These are phyloP conservation scores for Tephrocybe sp. DNA, from an alignment of 768 basidiomycete genomes.

Conservation along the genomic window DNA sequence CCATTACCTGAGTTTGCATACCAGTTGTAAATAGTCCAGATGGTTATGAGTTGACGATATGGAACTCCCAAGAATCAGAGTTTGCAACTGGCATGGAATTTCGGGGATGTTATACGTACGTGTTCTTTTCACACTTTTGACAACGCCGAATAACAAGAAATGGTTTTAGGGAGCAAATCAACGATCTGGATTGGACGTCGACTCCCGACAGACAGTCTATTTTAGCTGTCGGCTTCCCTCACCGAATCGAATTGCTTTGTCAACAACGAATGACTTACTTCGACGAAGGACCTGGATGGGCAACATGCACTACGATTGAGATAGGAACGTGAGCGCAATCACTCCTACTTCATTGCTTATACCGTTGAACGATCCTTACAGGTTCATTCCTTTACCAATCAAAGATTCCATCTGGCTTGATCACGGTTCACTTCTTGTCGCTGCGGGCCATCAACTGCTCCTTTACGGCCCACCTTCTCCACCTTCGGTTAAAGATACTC, in stretches of 20 bases:
- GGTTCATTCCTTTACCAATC: slow-evolving; percentile 76
- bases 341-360: not conserved
- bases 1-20: slow-evolving; percentile 9
- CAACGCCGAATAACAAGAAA: not conserved
- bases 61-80: slow-evolving; percentile 94
- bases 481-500: slow-evolving; percentile 36
- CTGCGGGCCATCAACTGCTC: slow-evolving; percentile 79
- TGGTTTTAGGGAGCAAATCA: slow-evolving; percentile 52
- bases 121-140: not conserved
- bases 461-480: slow-evolving; percentile 58
- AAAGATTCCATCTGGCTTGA: slow-evolving; percentile 91
- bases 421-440: slow-evolving; percentile 77
- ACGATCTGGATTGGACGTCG: slow-evolving; percentile 91
- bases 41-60: slow-evolving; percentile 85
- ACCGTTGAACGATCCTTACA: slow-evolving; percentile 25
- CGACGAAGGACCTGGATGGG: slow-evolving; percentile 79
- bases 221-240: slow-evolving; percentile 82
- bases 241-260: slow-evolving; percentile 81
- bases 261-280: slow-evolving; percentile 93
- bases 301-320: slow-evolving; percentile 65
- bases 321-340: slow-evolving; percentile 53
- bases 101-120: slow-evolving; percentile 57
- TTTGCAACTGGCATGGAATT: slow-evolving; percentile 90
- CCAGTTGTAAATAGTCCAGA: slow-evolving; percentile 59
- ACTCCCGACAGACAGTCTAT: slow-evolving; percentile 89